Evolutionary conservation across 2,329 filamentous ascomycete species (phyloP), one percentile per base, ranked within the genome.

Genomic region (Apiospora aurea): DNA sequence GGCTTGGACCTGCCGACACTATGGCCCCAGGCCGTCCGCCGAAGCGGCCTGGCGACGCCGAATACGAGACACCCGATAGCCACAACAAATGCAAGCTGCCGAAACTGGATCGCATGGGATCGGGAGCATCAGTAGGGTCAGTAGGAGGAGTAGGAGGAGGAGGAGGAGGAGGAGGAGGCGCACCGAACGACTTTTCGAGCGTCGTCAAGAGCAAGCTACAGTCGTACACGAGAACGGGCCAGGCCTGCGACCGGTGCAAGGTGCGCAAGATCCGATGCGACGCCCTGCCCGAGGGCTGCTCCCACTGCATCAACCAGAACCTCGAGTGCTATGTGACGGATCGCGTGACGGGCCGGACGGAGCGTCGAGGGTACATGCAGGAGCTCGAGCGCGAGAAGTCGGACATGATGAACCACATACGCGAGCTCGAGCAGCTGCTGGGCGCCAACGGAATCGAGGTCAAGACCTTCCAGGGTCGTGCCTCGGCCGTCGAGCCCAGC

Each of bases 201-300:
- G 85, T 87, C 44, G 87, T 89, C 75, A 89, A 89, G 82, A 87
- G 81, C 77, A 86, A 87, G 71, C 80, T 89, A 64, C 85, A 87
- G 74, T 85, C 86, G 4, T 88, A 88, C 74, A 88, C 87, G 26
- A 84, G 88, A 72, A 97, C 94, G 0, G 94, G 94, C 13, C 94
- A 97, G 83, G 94, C 94, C 44, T 97, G 94, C 86, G 94, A 97
- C 82, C 88, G 94, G 71, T 97, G 94, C 87, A 96, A 96, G 88
- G 92, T 94, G 81, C 90, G 94, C 76, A 97, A 97, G 83, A 97
- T 97, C 77, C 90, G 93, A 79, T 97, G 94, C 86, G 94, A 97
- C 84, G 92, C 91, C 70, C 86, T 93, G 53, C 90, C 92, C 44
- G 92, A 93, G 75, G 94, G 94, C 74, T 97, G 94, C 83, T 94